Evolutionary conservation across 129 eudicot species (phyloP), one percentile per base, ranked within the genome.

Genomic region (Tagetes patula): DNA sequence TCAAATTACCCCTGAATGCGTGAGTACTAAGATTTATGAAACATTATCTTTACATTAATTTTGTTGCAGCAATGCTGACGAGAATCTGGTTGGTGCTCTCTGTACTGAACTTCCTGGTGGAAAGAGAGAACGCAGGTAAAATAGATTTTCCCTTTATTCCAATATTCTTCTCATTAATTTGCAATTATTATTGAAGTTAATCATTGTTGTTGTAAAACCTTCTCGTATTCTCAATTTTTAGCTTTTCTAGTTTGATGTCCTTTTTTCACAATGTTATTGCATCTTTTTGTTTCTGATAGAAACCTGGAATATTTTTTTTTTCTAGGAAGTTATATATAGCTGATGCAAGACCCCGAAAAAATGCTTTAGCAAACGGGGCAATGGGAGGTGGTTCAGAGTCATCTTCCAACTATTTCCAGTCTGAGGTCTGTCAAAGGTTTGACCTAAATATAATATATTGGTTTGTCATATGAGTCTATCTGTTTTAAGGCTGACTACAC

Each of bases 321-420:
- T 79, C n/a, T 84, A 95, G 99, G 91, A 95, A 95, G 85, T 83
- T 95, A 47, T 95, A 89, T 61, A 95, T 95, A 50, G 96, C 94
- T 70, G 99, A 95, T 80, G 99, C 99, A 72, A 88, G 99, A 79
- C 99, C 99, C 4, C 78, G 98, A 65, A 95, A 95, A 86, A 90
- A 95, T 82, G 97, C 99, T 31, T 78, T 95, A 68, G 99, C 99
- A 74, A 95, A 95, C 83, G 99, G 99, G 60, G 99, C 99, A 74
- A 90, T 95, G 97, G 99, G 99, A 72, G 99, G 99, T 58, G 99
- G 99, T 65, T 95, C 99, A 8, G 99, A 95, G 85, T 95, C 99
- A 65, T 90, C 99, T 53, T 81, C 99, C 52, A 88, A 95, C 66
- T 95, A 95, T 80, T 90, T 85, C 41, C 97, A 90, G 52, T 95